Percentiles rank a stretch among this genome's conserved stretches.
These are phyloP conservation scores for Leccinum longicurvipes DNA, from an alignment of 768 basidiomycete genomes.

Conservation along the genomic window DNA sequence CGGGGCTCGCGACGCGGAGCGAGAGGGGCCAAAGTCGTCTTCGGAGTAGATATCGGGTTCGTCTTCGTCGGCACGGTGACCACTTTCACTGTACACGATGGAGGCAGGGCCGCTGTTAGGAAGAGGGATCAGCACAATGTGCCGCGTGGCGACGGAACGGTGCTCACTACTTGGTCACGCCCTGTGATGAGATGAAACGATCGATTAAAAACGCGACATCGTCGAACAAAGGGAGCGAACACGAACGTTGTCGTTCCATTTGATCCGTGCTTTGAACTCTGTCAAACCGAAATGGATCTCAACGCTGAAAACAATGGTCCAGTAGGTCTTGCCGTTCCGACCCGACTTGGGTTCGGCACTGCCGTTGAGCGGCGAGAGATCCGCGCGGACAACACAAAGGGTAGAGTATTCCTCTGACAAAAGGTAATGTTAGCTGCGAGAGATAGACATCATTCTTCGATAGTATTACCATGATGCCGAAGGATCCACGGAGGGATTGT, in stretches of 20 bases:
- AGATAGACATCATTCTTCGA: background rate
- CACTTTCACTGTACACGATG: constrained; percentile 80
- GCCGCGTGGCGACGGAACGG: background rate
- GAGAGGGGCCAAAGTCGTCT: constrained; percentile 47
- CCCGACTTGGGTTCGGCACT: constrained; percentile 69
- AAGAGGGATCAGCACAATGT: background rate
- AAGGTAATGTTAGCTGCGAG: background rate
- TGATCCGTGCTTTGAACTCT: constrained; percentile 78
- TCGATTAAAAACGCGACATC: background rate
- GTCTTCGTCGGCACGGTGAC: constrained; percentile 70
- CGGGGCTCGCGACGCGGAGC: constrained; percentile 32
- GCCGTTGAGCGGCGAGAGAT: constrained; percentile 66
- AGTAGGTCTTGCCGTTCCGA: constrained; percentile 66
- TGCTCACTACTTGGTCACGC: constrained; percentile 67
- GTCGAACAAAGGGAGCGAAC: background rate
- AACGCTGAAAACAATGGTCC: constrained; percentile 82
- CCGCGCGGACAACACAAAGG: constrained; percentile 73
- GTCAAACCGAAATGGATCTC: constrained; percentile 83
- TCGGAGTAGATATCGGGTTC: constrained; percentile 64
- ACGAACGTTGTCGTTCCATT: constrained; percentile 76
- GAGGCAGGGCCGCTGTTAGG: constrained; percentile 65
- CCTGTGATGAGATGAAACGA: constrained; percentile 38
- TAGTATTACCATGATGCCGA: constrained; percentile 40
- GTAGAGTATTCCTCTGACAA: constrained; percentile 66
- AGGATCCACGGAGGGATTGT: constrained; percentile 72